Evolutionary conservation across 2,329 filamentous ascomycete species (phyloP).

Genomic region (Ophiostoma piceae): DNA sequence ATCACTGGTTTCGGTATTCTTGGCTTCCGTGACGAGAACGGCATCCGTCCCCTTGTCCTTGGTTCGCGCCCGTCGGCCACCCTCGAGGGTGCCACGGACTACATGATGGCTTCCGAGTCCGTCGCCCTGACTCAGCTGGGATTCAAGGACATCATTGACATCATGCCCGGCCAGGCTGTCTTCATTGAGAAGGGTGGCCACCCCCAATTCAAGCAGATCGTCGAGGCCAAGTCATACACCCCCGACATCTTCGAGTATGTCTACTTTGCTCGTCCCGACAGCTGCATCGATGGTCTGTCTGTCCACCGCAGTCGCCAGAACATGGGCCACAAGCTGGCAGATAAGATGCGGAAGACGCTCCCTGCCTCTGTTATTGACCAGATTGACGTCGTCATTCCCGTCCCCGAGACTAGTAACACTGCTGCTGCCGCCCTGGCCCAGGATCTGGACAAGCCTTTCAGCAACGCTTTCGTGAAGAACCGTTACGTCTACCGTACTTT

Average conservation of each 20-base stretch:
- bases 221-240: conserved; percentile 61
- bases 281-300: conserved; percentile 79
- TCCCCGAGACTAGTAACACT: conserved; percentile 62
- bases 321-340: conserved; percentile 78
- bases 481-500: conserved; percentile 84
- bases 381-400: conserved; percentile 58
- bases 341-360: conserved; percentile 62
- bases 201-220: conserved; percentile 72
- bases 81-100: conserved; percentile 62
- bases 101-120: conserved; percentile 87
- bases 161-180: conserved; percentile 67
- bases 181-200: conserved; percentile 62
- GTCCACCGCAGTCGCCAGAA: conserved; percentile 77
- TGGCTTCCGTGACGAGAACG: conserved; percentile 71
- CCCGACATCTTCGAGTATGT: conserved; percentile 86
- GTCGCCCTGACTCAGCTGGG: conserved; percentile 77
- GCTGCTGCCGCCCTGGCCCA: conserved; percentile 73
- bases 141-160: conserved; percentile 69
- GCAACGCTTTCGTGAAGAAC: conserved; percentile 83
- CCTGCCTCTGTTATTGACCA: conserved; percentile 64
- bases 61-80: conserved; percentile 66
- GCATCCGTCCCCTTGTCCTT: conserved; percentile 76
- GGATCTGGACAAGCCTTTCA: conserved; percentile 68
- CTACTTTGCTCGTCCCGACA: conserved; percentile 80
- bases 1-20: conserved; percentile 76